phyloP scores from a whole-genome alignment of 1,284 basidiomycete genomes.

The Sporisorium exsertum region DNA sequence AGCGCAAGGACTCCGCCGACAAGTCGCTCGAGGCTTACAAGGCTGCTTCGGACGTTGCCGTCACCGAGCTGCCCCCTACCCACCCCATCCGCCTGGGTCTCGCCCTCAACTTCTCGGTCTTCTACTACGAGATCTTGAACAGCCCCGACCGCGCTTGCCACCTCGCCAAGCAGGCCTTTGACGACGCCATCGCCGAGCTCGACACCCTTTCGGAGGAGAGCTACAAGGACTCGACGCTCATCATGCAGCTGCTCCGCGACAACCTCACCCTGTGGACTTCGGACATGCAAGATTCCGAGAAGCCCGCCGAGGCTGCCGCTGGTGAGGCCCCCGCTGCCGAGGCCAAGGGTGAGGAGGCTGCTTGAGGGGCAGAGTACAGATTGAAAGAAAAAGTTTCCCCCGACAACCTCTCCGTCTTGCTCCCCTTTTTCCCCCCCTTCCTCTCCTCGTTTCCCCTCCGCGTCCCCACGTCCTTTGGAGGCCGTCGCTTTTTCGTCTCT shows the following conservation, averaged over 20 bases:
- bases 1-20: constrained; percentile 97
- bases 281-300: constrained; percentile 78
- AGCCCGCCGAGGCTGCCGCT: constrained; percentile 67
- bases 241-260: constrained; percentile 99
- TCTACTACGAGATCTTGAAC: constrained; percentile 99
- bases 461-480: constrained; percentile 47
- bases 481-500: constrained; percentile 51
- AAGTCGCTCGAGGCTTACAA: constrained; percentile 99
- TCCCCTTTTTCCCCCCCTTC: constrained; percentile 6
- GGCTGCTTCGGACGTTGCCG: constrained; percentile 97
- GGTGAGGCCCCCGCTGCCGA: constrained; percentile 63
- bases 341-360: constrained; percentile 68
- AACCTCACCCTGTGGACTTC: constrained; percentile 97
- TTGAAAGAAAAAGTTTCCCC: constrained; percentile 44
- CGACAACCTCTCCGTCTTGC: constrained; percentile 12
- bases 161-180: constrained; percentile 99
- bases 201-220: constrained; percentile 99
- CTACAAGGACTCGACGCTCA: constrained; percentile 91
- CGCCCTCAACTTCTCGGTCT: constrained; percentile 99
- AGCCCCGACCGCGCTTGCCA: constrained; percentile 98
- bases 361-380: constrained; percentile 50
- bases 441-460: constrained; percentile 5
- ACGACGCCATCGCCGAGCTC: constrained; percentile 99
- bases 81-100: constrained; percentile 99
- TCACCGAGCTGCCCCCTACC: constrained; percentile 96